Evolutionary conservation across 371 early-diverging fungal species (phyloP).

Genomic region (Catenaria anguillulae): DNA sequence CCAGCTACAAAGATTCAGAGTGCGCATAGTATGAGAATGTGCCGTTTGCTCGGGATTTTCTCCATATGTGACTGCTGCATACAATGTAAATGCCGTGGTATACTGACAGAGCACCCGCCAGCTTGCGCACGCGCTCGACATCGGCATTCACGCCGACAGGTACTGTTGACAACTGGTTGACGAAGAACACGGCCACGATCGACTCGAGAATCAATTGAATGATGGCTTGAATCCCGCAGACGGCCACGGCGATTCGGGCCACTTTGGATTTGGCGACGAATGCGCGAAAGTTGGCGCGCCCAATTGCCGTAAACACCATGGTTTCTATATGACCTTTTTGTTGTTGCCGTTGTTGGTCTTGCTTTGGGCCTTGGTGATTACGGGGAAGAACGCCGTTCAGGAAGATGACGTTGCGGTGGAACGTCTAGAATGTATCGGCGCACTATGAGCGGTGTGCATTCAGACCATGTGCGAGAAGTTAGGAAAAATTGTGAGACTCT

Average conservation of each 20-base stretch:
- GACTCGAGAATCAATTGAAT: not conserved
- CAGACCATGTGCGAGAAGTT: too few species aligned
- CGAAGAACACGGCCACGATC: not conserved
- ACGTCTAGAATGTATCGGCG: too few species aligned
- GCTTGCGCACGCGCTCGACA: not conserved
- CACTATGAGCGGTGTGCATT: too few species aligned
- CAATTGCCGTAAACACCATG: too few species aligned
- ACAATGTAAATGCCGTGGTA: conserved; percentile 4
- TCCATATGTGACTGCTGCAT: not conserved
- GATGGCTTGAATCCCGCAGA: not conserved
- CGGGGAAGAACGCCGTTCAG: too few species aligned
- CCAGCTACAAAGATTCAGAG: not conserved
- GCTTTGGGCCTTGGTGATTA: too few species aligned
- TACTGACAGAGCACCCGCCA: not conserved
- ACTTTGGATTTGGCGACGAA: not conserved
- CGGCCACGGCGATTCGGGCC: not conserved
- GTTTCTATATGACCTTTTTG: too few species aligned
- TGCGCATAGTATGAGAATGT: not conserved
- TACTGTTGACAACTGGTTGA: not conserved
- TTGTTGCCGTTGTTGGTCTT: too few species aligned
- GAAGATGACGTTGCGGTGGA: too few species aligned
- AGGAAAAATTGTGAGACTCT: too few species aligned
- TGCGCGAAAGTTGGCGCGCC: not conserved
- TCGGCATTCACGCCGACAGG: not conserved
- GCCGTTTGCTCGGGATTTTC: not conserved